These are phyloP conservation scores for Alopecurus myosuroides DNA, from an alignment of 176 grass and related monocot genomes.

Conservation along the genomic window DNA sequence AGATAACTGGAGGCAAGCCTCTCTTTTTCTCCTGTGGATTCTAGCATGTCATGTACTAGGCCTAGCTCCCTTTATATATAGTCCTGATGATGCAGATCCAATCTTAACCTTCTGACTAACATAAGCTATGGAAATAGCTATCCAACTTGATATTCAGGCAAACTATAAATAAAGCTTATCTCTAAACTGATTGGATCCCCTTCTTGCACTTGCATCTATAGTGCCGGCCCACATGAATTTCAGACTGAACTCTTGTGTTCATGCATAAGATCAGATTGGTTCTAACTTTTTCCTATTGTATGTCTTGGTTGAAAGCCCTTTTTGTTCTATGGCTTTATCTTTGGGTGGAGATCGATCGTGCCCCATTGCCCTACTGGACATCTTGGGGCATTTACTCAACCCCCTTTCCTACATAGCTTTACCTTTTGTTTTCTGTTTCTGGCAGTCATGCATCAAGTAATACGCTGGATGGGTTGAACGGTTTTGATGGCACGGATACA, in stretches of 20 bases:
- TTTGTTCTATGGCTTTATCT: not conserved
- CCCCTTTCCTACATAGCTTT: slow-evolving; percentile 15
- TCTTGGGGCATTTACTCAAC: slow-evolving; percentile 7
- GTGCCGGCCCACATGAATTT: not conserved
- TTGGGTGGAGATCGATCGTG: not conserved
- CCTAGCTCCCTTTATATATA: not conserved
- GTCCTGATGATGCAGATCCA: not conserved
- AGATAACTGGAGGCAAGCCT: not conserved
- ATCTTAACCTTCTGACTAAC: not conserved
- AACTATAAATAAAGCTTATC: not conserved
- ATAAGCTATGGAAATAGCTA: not conserved
- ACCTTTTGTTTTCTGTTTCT: slow-evolving; percentile 4
- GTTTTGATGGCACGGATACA: slow-evolving; percentile 89
- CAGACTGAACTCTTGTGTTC: not conserved
- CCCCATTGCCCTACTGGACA: not conserved
- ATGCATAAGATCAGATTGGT: not conserved
- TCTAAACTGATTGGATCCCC: not conserved
- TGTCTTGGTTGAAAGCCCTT: not conserved
- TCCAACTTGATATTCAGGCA: not conserved
- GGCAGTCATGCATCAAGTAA: slow-evolving; percentile 89
- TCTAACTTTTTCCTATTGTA: not conserved
- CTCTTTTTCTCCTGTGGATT: not conserved
- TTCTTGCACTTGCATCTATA: not conserved
- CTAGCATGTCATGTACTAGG: not conserved
- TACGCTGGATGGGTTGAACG: slow-evolving; percentile 83